Evolutionary conservation across 768 basidiomycete species (phyloP).

Genomic region (Saitozyma podzolica): DNA sequence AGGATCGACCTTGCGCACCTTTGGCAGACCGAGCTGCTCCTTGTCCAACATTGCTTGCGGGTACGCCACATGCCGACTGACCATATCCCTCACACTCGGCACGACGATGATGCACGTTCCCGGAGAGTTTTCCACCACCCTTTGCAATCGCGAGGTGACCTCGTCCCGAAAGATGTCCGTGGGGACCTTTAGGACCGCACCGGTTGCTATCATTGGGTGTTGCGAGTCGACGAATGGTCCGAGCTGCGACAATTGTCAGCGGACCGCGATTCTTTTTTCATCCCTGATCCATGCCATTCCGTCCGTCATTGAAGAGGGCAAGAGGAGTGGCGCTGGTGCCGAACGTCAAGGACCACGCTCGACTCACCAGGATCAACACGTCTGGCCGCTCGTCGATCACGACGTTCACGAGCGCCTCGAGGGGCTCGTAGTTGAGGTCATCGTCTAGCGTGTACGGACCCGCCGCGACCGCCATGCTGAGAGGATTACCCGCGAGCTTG

Average conservation of each 20-base stretch:
- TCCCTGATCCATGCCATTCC: background rate
- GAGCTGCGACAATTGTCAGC: conserved; percentile 58
- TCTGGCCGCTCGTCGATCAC: conserved; percentile 68
- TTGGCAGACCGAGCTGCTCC: conserved; percentile 49
- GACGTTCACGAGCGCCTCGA: conserved; percentile 65
- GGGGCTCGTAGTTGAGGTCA: conserved; percentile 73
- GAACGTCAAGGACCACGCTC: background rate
- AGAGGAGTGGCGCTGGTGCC: too few relatives aligned
- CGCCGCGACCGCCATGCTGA: conserved; percentile 70
- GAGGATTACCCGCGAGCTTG: conserved; percentile 56
- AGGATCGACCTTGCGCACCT: conserved; percentile 34
- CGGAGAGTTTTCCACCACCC: conserved; percentile 65
- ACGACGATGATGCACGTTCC: conserved; percentile 73
- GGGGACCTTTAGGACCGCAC: conserved; percentile 69
- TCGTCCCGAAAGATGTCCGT: conserved; percentile 67
- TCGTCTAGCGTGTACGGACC: conserved; percentile 84
- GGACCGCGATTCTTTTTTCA: background rate
- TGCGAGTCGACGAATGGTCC: conserved; percentile 86
- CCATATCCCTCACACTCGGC: conserved; percentile 77
- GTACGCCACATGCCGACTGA: conserved; percentile 76
- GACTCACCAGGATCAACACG: conserved; percentile 71
- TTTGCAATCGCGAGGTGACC: conserved; percentile 62
- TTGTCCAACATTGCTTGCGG: conserved; percentile 65
- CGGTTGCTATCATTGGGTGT: conserved; percentile 72
- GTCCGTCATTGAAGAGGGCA: too few relatives aligned